Percentiles rank a stretch among this genome's conserved stretches.
phyloP scores from a whole-genome alignment of 164 flowering plant genomes.

The Cinnamomum micranthum region DNA sequence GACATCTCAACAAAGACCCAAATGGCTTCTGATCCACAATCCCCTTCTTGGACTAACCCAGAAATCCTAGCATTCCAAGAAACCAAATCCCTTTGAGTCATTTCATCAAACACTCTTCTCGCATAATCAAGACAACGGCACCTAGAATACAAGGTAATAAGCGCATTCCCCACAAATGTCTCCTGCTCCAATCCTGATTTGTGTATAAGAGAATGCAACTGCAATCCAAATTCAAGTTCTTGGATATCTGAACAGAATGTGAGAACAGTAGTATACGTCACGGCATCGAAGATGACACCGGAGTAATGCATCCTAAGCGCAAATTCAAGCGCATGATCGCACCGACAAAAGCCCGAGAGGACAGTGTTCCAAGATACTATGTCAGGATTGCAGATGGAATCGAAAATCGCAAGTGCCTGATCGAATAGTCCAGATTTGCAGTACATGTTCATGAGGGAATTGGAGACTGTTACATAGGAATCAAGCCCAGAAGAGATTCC shows the following conservation, averaged over 20 bases:
- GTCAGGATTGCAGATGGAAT: constrained; percentile 42
- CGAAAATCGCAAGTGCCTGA: constrained; percentile 48
- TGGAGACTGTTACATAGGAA: constrained; percentile 48
- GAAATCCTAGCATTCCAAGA: constrained; percentile 86
- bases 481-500: constrained; percentile 56
- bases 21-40: constrained; percentile 50
- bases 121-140: constrained; percentile 42
- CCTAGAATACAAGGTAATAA: constrained; percentile 66
- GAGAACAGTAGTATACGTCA: constrained; percentile 56
- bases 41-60: constrained; percentile 67
- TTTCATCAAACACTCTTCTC: constrained; percentile 57
- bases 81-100: constrained; percentile 58
- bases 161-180: constrained; percentile 72
- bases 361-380: constrained; percentile 81
- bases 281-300: constrained; percentile 70
- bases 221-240: constrained; percentile 52
- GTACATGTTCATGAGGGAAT: constrained; percentile 84
- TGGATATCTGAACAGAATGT: constrained; percentile 46
- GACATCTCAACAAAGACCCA: constrained; percentile 49
- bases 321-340: constrained; percentile 45
- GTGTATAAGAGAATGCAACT: constrained; percentile 48
- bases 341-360: constrained; percentile 53
- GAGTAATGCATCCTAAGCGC: constrained; percentile 45
- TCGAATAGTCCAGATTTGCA: constrained; percentile 44
- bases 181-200: constrained; percentile 56